These are phyloP conservation scores for Candida vaughaniae DNA, from an alignment of 805 yeast genomes.

Conservation along the genomic window DNA sequence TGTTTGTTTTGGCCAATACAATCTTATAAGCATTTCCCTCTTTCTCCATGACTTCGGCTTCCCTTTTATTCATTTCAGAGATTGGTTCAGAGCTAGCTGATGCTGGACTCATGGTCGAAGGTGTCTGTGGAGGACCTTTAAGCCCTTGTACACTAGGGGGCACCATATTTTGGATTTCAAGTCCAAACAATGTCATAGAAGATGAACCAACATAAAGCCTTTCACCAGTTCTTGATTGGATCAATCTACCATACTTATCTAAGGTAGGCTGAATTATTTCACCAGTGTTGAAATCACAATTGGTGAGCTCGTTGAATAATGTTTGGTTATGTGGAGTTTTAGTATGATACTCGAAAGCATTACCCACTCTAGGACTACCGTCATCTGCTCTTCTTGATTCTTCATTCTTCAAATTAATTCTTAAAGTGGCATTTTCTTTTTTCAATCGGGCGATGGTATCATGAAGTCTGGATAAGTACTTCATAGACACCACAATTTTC, in stretches of 20 bases:
- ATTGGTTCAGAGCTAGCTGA: conserved; percentile 8
- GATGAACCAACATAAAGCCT: conserved; percentile 77
- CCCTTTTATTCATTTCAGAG: conserved; percentile 26
- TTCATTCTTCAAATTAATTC: conserved; percentile 40
- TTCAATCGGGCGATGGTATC: conserved; percentile 65
- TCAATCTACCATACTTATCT: conserved; percentile 67
- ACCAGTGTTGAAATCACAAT: conserved; percentile 13
- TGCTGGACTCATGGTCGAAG: conserved; percentile 9
- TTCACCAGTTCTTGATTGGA: conserved; percentile 75
- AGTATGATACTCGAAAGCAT: conserved; percentile 16
- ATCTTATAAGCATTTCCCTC: conserved; percentile 78
- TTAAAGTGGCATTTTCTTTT: conserved; percentile 60
- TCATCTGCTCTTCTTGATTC: conserved; percentile 12
- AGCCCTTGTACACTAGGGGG: conserved; percentile 20
- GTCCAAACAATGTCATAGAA: conserved; percentile 77
- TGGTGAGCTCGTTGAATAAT: conserved; percentile 12
- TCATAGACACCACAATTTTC: conserved; percentile 71
- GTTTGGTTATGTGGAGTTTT: conserved; percentile 15
- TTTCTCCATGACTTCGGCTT: conserved; percentile 61
- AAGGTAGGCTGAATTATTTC: conserved; percentile 71
- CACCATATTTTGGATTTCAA: conserved; percentile 70
- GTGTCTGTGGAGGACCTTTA: conserved; percentile 9
- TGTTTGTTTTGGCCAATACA: conserved; percentile 64
- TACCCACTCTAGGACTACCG: conserved; percentile 5
- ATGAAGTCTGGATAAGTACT: conserved; percentile 64